Base-by-base conservation (phyloP, 257 asterid genomes). In the Solanum rostratum region DNA sequence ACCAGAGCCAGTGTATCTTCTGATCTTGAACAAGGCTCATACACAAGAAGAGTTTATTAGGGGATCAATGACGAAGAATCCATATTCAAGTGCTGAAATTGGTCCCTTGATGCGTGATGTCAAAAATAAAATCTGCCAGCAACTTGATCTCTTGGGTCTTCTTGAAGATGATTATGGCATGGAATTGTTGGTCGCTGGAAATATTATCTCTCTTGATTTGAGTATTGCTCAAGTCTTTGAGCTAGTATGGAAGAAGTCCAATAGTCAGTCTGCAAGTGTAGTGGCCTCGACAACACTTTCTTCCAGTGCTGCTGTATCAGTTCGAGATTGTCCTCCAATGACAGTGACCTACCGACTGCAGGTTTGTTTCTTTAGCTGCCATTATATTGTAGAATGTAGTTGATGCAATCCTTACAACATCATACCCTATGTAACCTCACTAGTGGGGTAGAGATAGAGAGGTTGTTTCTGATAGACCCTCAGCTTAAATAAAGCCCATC, bases 21-120 rank as follows among this genome's bases (percentile, higher is more conserved):
- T 97, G 83, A 94, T 95, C 69, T 89, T 97, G 88, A 97, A 97
- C 94, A 97, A 95, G 91, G 98, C 95, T 79, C 99, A 95, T 83
- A 94, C 99, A 2, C 99, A 97, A 89, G 99, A 97, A 89, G 99
- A 97, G 85, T 97, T 97, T 89, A 97, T 97, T 81, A 92, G 99
- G 92, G 99, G 99, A 85, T 95, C 99, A 70, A 97, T 97, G 99
- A 97, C 97, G 79, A 97, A 97, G 88, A 97, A 95, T 91, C 99
- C 99, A 87, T 97, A 97, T 89, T 95, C 99, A 12, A 95, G 98
- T 90, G 89, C 92, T 86, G 99, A 97, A 91, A 90, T 97, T 89
- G 99, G 99, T 85, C 99, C 99, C 46, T 91, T 97, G 88, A 95
- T 97, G 99, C 98, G 99, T 88, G 99, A 97, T 91, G 99, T 97